phyloP scores from a whole-genome alignment of 2,329 filamentous ascomycete genomes.

The Penicillium sp. region DNA sequence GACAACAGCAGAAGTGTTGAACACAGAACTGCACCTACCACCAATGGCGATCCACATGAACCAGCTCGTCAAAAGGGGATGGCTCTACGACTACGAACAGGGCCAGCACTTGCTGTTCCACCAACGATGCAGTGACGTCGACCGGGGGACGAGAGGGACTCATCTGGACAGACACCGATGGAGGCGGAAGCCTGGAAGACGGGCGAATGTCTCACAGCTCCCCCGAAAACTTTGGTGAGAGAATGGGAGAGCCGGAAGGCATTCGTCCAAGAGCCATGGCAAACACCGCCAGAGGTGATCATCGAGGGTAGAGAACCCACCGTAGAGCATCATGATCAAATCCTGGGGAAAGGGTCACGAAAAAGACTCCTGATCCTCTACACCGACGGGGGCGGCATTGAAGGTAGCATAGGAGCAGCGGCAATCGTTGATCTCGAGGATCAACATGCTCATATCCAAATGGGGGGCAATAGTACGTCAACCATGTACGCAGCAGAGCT shows the following conservation, averaged over 20 bases:
- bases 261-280: slow-evolving; percentile 6
- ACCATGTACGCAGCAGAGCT: slow-evolving; percentile 8
- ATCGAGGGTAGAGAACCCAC: not conserved
- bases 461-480: not conserved
- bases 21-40: slow-evolving; percentile 6
- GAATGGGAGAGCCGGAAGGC: slow-evolving; percentile 7
- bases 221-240: too few species aligned
- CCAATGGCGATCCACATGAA: slow-evolving; percentile 10
- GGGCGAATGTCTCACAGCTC: slow-evolving; percentile 1
- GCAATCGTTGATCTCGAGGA: not conserved
- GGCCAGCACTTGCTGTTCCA: not conserved
- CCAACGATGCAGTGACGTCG: slow-evolving; percentile 1
- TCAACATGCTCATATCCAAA: not conserved
- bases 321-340: slow-evolving; percentile 9
- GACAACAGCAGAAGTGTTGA: slow-evolving; percentile 4
- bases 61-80: slow-evolving; percentile 7
- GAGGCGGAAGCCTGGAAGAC: slow-evolving; percentile 9
- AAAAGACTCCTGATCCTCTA: not conserved
- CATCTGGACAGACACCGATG: slow-evolving; percentile 6
- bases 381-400: slow-evolving; percentile 1
- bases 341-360: not conserved
- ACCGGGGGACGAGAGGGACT: not conserved
- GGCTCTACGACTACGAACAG: slow-evolving; percentile 5
- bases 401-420: not conserved
- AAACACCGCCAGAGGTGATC: not conserved